Evolutionary conservation across 768 basidiomycete species (phyloP).

Genomic region (Mycena albidolilacea): DNA sequence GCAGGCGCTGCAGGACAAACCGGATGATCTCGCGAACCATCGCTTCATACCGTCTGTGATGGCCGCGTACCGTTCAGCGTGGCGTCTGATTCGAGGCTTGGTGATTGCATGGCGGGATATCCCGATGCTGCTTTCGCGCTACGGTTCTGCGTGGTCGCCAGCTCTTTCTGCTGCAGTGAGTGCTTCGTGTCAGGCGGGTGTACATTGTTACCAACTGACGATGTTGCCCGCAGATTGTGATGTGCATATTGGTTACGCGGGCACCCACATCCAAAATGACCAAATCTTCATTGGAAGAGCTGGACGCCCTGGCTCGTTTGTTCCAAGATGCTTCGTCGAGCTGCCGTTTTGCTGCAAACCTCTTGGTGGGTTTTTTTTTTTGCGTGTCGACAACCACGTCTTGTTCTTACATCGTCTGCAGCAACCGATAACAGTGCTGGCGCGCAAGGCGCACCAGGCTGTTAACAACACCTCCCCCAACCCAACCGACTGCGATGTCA

Average conservation of each 20-base stretch:
- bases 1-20: constrained; percentile 73
- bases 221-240: constrained; percentile 61
- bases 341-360: constrained; percentile 61
- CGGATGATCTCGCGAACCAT: constrained; percentile 70
- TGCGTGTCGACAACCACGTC: background rate
- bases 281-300: constrained; percentile 61
- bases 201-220: background rate
- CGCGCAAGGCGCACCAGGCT: constrained; percentile 60
- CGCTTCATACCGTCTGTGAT: constrained; percentile 78
- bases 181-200: constrained; percentile 11
- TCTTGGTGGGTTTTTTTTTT: constrained; percentile 54
- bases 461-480: constrained; percentile 45
- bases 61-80: constrained; percentile 81
- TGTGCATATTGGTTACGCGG: constrained; percentile 69
- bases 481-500: constrained; percentile 46
- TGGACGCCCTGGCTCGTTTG: constrained; percentile 59
- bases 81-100: constrained; percentile 71
- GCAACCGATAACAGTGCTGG: constrained; percentile 59
- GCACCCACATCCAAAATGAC: constrained; percentile 66
- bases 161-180: constrained; percentile 76
- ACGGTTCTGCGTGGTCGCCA: constrained; percentile 76
- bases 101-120: constrained; percentile 57
- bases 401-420: constrained; percentile 36
- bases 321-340: constrained; percentile 64
- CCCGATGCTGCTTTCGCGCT: constrained; percentile 60